Percentiles rank a stretch among this genome's conserved stretches.
These are phyloP conservation scores for Xylaria cubensis DNA, from an alignment of 495 filamentous ascomycete genomes.

Conservation along the genomic window DNA sequence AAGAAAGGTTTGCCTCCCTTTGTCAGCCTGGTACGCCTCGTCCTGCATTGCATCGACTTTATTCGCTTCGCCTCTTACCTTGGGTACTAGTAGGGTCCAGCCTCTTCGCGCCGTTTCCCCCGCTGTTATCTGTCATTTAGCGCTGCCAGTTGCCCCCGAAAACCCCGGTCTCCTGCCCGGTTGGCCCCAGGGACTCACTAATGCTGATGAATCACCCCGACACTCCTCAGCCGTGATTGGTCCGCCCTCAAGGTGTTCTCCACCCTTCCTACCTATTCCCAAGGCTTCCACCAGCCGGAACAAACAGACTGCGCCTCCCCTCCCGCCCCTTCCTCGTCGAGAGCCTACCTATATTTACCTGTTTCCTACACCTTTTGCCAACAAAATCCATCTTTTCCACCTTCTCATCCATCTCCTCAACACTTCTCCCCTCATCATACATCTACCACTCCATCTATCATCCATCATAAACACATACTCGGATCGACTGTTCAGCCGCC, in stretches of 20 bases:
- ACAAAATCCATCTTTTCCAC: conserved; percentile 27
- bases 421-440: conserved; percentile 28
- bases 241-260: background rate
- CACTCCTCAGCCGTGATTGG: conserved; percentile 33
- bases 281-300: conserved; percentile 39
- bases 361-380: background rate
- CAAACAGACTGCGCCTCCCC: conserved; percentile 31
- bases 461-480: conserved; percentile 21
- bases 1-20: background rate
- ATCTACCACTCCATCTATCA: conserved; percentile 44
- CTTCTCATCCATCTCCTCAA: conserved; percentile 10
- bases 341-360: conserved; percentile 28
- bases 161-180: too few species aligned
- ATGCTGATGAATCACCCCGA: conserved; percentile 40
- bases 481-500: conserved; percentile 26
- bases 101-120: conserved; percentile 28
- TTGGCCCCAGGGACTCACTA: background rate
- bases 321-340: conserved; percentile 26
- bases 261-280: conserved; percentile 36
- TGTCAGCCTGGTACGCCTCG: background rate
- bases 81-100: conserved; percentile 15
- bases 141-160: conserved; percentile 11
- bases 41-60: background rate
- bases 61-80: background rate
- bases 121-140: conserved; percentile 19